Percentiles rank a stretch among this genome's conserved stretches.
Conservation (phyloP, 495 filamentous ascomycete species). For the Talaromyces ruber region DNA sequence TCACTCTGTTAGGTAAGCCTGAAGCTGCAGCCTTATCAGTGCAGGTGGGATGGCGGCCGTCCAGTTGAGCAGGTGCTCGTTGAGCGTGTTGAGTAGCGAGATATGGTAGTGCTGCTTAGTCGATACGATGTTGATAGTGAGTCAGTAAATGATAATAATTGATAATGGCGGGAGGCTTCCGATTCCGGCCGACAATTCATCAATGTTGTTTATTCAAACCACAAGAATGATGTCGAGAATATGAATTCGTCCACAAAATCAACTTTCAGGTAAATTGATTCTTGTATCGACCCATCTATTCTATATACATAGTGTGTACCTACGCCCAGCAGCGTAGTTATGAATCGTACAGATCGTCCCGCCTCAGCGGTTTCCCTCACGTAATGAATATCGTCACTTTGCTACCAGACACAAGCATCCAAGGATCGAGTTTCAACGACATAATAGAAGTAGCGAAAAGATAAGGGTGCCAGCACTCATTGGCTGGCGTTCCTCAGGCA, state of each 20-base stretch:
- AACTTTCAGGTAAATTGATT: neutral
- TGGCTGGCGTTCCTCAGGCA: neutral
- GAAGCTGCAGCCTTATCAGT: conserved; percentile 11
- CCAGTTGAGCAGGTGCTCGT: neutral
- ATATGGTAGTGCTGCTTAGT: neutral
- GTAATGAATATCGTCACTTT: neutral
- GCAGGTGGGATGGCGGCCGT: conserved; percentile 11
- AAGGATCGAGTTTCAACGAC: neutral
- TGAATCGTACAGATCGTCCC: neutral
- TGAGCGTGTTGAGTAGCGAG: neutral
- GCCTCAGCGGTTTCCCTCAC: neutral
- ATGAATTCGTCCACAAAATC: neutral
- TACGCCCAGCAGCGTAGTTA: neutral
- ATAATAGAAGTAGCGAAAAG: neutral
- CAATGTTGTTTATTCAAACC: neutral
- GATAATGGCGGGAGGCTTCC: neutral
- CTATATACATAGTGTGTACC: neutral
- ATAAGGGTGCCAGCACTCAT: neutral
- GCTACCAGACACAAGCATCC: neutral
- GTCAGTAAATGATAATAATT: neutral
- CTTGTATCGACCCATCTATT: neutral
- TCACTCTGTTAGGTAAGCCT: neutral
- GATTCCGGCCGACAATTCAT: neutral
- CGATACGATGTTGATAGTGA: neutral
- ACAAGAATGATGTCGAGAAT: neutral